Base-by-base conservation (phyloP, 257 asterid genomes). In the Nemophila menziesii region DNA sequence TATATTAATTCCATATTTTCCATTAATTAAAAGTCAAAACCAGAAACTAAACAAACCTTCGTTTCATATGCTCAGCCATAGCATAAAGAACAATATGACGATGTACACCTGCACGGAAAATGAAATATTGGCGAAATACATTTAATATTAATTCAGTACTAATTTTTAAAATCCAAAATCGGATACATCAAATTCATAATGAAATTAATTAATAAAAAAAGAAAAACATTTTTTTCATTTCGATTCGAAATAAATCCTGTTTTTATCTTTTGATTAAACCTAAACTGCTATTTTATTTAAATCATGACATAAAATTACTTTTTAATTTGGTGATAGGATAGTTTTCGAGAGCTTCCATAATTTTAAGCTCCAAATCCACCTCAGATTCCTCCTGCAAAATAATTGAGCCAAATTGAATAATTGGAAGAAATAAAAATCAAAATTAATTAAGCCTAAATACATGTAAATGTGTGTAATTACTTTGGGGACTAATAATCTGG, bases 271-370 rank as follows among this genome's bases (percentile, higher is more conserved):
- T n/a, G n/a, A n/a, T n/a, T n/a, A n/a, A n/a, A n/a, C n/a, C n/a
- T n/a, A n/a, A n/a, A n/a, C n/a, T n/a, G n/a, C 2, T 20, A 50
- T 49, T 5, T 16, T 37, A 46, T 8, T 5, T 41, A 22, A 41
- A 29, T 42, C 38, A 45, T 29, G 6, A 26, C 20, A 26, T 26
- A 39, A 54, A 11, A 5, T 48, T 62, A 62, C 98, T 94, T 73
- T 61, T 74, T 48, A 90, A 62, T 81, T 84, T 85, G 62, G 86
- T 67, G 16, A 82, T 95, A 51, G 96, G 98, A 24, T 90, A 90
- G 57, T 78, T 81, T 69, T 81, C 96, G 4, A 90, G 86, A 46
- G 96, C 92, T 75, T 84, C 87, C 48, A 90, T 69, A 44, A 90
- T 60, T 58, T 65, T 70, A 40, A 90, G 86, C 63, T 87, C 97